Conservation (phyloP, 2,329 filamentous ascomycete genomes). For the Fusarium nygamai region DNA sequence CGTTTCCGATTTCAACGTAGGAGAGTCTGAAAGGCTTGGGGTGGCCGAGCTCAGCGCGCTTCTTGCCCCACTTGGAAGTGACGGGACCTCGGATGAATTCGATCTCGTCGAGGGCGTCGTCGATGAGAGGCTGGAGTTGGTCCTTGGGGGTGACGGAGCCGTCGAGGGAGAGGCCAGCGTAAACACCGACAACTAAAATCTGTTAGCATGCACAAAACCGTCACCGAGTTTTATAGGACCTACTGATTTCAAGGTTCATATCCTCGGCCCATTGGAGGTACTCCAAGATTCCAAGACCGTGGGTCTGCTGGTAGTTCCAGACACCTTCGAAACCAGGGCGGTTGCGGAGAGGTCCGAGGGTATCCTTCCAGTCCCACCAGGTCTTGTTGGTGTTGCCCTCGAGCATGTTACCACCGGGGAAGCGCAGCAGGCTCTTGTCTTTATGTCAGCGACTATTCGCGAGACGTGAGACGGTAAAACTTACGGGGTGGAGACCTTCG, state of each 20-base stretch:
- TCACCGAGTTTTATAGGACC: accelerated
- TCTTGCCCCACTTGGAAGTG: constrained; percentile 64
- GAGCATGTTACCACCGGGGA: constrained; percentile 73
- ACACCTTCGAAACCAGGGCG: constrained; percentile 65
- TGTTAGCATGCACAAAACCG: not conserved
- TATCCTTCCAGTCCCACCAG: constrained; percentile 64
- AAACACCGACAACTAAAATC: constrained; percentile 63
- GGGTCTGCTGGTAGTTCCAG: constrained; percentile 70
- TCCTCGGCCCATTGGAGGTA: constrained; percentile 71
- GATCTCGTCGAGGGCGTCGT: constrained; percentile 70
- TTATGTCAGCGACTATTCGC: accelerated
- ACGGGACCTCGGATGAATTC: constrained; percentile 68
- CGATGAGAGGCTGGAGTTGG: constrained; percentile 64
- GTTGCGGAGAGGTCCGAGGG: constrained; percentile 62
- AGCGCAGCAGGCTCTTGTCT: constrained; percentile 64
- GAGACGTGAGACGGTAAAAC: not conserved
- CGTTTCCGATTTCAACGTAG: constrained; percentile 75
- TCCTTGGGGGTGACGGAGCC: constrained; percentile 61
- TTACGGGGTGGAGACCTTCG: constrained; percentile 60
- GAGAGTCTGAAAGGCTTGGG: constrained; percentile 68
- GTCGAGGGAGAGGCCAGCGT: constrained; percentile 65
- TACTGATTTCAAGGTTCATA: constrained; percentile 63
- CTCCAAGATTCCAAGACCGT: constrained; percentile 70
- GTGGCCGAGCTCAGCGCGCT: constrained; percentile 68
- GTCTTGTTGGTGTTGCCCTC: constrained; percentile 56